Percentiles rank a stretch among this genome's conserved stretches.
Conservation (phyloP, 345 rosid species). For the Lenwebbia sp. region DNA sequence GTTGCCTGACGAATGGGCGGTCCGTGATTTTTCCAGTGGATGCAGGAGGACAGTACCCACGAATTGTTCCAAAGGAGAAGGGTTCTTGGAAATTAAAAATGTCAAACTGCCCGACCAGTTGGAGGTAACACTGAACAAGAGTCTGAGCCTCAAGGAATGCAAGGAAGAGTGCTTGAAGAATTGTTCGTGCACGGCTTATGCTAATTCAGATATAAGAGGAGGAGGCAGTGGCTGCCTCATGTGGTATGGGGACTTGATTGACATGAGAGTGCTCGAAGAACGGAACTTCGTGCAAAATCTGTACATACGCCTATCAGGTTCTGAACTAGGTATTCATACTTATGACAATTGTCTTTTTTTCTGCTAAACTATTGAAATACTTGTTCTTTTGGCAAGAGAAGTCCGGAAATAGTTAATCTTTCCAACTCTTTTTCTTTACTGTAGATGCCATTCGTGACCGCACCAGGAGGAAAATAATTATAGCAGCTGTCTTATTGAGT, state of each 20-base stretch:
- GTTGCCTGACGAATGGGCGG: slow-evolving; percentile 13
- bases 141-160: slow-evolving; percentile 11
- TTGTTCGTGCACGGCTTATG: slow-evolving; percentile 20
- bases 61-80: slow-evolving; percentile 1
- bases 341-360: not conserved
- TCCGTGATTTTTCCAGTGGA: slow-evolving; percentile 1
- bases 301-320: slow-evolving; percentile 8
- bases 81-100: not conserved
- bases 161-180: slow-evolving; percentile 6
- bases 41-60: not conserved
- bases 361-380: not conserved
- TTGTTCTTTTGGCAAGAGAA: not conserved
- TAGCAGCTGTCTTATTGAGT: not conserved
- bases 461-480: not conserved
- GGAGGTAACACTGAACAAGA: not conserved
- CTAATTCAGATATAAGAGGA: not conserved
- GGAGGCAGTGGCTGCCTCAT: slow-evolving; percentile 25
- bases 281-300: slow-evolving; percentile 7
- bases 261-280: slow-evolving; percentile 1
- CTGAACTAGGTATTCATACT: slow-evolving; percentile 11
- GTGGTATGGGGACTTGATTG: slow-evolving; percentile 24
- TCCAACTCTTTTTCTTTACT: not conserved
- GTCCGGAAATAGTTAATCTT: not conserved
- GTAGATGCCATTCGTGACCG: not conserved
- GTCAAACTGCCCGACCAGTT: slow-evolving; percentile 8